Conservation (phyloP, 129 eudicot genomes). For the Centaurea solstitialis region DNA sequence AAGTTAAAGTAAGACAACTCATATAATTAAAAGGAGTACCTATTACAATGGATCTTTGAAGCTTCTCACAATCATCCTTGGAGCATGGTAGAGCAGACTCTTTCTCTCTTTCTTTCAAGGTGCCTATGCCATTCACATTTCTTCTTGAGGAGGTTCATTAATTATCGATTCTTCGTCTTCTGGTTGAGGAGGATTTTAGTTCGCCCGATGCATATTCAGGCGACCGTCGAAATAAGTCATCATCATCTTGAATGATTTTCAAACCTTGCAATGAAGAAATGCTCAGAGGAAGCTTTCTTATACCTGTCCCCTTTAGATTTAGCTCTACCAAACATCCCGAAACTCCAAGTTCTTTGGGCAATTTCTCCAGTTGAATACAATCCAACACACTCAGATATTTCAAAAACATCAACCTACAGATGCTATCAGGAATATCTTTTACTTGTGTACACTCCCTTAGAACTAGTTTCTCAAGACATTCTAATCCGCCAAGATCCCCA, state of each 20-base stretch:
- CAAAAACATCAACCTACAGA: background rate
- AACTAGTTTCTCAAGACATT: conserved; percentile 7
- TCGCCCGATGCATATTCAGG: background rate
- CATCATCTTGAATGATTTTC: background rate
- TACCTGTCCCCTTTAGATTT: background rate
- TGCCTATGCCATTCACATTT: background rate
- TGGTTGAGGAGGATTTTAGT: background rate
- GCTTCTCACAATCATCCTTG: background rate
- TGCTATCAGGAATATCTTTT: background rate
- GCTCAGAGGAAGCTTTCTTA: background rate
- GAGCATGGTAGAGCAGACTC: too few species aligned
- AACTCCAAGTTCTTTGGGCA: background rate
- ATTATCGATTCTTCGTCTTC: background rate
- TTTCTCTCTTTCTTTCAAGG: too few species aligned
- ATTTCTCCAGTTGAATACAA: background rate
- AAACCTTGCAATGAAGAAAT: background rate
- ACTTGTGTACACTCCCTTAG: background rate
- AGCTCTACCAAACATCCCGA: background rate
- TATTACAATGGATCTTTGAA: background rate
- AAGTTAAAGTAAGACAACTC: background rate
- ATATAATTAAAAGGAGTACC: background rate
- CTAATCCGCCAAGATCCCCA: conserved; percentile 1
- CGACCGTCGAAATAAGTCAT: background rate
- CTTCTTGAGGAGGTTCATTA: background rate
- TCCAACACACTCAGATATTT: background rate